Percentiles rank a stretch among this genome's conserved stretches.
These are phyloP conservation scores for Diutina neorugosa DNA, from an alignment of 1,139 yeast species.

Conservation along the genomic window DNA sequence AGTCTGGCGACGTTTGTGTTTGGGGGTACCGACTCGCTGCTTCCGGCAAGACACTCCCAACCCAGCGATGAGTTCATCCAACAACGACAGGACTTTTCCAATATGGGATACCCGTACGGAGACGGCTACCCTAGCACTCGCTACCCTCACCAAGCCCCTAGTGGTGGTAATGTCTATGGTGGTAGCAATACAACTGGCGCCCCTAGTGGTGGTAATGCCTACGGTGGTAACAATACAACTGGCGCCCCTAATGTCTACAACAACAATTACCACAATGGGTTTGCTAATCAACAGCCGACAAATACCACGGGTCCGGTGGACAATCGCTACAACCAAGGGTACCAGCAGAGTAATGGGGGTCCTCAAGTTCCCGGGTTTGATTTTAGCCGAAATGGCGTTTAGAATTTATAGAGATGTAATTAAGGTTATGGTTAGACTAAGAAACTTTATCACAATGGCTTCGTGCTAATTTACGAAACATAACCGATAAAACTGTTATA, in stretches of 20 bases:
- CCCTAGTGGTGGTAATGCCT: not conserved
- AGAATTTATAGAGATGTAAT: not conserved
- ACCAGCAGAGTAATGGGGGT: not conserved
- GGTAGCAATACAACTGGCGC: not conserved
- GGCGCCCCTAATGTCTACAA: not conserved
- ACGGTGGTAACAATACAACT: not conserved
- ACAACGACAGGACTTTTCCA: not conserved
- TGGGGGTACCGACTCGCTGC: not conserved
- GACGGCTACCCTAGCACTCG: not conserved
- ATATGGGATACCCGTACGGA: not conserved
- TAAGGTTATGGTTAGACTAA: no score
- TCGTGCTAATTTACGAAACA: no score
- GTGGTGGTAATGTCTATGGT: not conserved
- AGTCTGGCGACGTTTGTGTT: not conserved
- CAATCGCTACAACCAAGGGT: not conserved
- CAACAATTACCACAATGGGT: not conserved
- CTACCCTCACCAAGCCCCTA: not conserved
- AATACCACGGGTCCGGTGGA: no score
- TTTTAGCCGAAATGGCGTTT: not conserved
- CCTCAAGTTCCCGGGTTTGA: not conserved
- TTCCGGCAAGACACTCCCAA: not conserved
- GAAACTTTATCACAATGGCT: not conserved
- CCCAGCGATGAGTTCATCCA: not conserved
- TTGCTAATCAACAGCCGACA: not conserved
- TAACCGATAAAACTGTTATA: no score